A percentile compares a stretch with the other conserved stretches of the same genome.
Evolutionary conservation across 1,284 basidiomycete species (phyloP).

Genomic region (Termitomyces sp.): DNA sequence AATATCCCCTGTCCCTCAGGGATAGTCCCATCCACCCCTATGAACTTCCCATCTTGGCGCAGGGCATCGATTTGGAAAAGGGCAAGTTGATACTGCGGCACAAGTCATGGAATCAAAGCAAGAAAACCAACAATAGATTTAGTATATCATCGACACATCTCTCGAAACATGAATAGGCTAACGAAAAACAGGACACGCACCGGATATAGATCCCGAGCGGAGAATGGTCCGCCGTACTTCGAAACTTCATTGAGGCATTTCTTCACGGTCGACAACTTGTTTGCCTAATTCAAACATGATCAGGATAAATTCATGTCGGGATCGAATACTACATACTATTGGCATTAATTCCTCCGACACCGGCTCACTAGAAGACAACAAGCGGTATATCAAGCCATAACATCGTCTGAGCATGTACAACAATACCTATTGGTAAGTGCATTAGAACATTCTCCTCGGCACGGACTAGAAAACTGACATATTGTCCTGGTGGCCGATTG

Average conservation of each 20-base stretch:
- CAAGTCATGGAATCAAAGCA: not conserved
- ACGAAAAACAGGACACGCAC: conserved; percentile 39
- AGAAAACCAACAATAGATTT: conserved; percentile 2
- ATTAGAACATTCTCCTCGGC: not conserved
- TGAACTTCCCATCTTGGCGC: conserved; percentile 90
- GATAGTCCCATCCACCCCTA: conserved; percentile 76
- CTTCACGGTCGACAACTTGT: conserved; percentile 90
- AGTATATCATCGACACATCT: not conserved
- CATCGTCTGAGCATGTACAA: conserved; percentile 91
- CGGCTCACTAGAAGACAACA: conserved; percentile 96
- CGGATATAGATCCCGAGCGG: conserved; percentile 93
- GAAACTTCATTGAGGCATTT: conserved; percentile 97
- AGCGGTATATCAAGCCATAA: conserved; percentile 92
- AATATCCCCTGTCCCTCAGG: conserved; percentile 98
- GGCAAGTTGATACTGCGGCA: conserved; percentile 82
- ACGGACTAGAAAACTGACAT: conserved; percentile 48
- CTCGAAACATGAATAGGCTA: not conserved
- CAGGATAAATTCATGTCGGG: not conserved
- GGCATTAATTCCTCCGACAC: conserved; percentile 99
- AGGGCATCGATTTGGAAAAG: conserved; percentile 94
- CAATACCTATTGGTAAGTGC: conserved; percentile 56
- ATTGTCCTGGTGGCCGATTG: conserved; percentile 86
- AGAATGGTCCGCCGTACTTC: conserved; percentile 95
- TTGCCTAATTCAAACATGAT: conserved; percentile 52
- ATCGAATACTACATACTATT: conserved; percentile 51